phyloP scores from a whole-genome alignment of 352 stramenopile species.

The Pythium rhizo-oryzae region DNA sequence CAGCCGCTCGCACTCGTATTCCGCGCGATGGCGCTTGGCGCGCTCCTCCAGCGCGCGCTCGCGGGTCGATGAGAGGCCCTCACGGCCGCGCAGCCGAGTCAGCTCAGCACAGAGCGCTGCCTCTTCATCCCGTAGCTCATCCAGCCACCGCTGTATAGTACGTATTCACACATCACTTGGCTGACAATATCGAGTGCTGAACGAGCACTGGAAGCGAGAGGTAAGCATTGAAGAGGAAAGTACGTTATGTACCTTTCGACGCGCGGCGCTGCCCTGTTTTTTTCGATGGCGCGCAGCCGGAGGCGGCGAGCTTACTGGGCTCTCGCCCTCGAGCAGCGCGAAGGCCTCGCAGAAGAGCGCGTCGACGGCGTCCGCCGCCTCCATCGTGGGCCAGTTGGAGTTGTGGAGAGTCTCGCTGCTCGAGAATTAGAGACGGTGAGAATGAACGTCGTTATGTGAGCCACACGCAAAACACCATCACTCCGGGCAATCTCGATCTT shows the following conservation, averaged over 20 bases:
- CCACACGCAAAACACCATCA: no score
- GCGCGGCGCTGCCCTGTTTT: constrained; percentile 4
- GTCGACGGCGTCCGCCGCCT: not conserved
- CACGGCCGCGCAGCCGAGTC: not conserved
- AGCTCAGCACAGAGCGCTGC: not conserved
- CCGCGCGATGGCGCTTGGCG: constrained; percentile 3
- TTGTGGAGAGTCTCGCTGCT: no score
- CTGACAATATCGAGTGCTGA: no score
- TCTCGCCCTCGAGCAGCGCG: not conserved
- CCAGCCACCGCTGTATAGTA: not conserved
- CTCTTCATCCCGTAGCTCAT: not conserved
- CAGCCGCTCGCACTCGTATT: constrained; percentile 14
- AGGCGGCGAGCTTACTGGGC: not conserved
- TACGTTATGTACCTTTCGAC: constrained; percentile 12
- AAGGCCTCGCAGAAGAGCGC: constrained; percentile 6
- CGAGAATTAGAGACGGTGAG: no score
- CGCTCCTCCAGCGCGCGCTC: constrained; percentile 2
- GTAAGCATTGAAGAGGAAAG: no score
- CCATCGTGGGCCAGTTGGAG: no score
- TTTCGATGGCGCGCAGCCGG: not conserved
- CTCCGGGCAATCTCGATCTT: no score
- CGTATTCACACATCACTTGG: no score
- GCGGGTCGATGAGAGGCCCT: not conserved
- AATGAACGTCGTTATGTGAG: no score
- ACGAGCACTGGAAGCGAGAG: no score